Evolutionary conservation across 2,329 filamentous ascomycete species (phyloP).

Genomic region (Aspergillus japonicus): DNA sequence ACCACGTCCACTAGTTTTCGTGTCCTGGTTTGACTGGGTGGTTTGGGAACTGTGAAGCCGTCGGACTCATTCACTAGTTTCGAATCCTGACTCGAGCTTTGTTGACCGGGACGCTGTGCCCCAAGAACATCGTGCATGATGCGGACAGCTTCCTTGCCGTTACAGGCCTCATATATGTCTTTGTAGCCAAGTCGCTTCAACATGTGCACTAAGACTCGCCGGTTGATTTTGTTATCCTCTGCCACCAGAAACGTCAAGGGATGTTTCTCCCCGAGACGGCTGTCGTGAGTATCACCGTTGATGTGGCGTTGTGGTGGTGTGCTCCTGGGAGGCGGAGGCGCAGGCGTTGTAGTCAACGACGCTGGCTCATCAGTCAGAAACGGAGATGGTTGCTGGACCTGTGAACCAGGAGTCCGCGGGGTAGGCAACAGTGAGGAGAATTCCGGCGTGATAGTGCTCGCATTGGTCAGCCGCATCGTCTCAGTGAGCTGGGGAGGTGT

Average conservation of each 20-base stretch:
- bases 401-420: conserved; percentile 27
- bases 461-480: conserved; percentile 22
- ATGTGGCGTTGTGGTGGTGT: conserved; percentile 28
- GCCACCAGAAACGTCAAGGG: conserved; percentile 68
- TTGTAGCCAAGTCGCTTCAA: conserved; percentile 66
- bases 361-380: conserved; percentile 27
- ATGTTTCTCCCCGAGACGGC: conserved; percentile 57
- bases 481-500: conserved; percentile 26
- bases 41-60: conserved; percentile 16
- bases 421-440: conserved; percentile 22
- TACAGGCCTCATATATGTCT: conserved; percentile 63
- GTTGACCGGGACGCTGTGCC: conserved; percentile 19
- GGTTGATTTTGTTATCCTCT: conserved; percentile 72
- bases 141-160: conserved; percentile 66
- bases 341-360: conserved; percentile 25
- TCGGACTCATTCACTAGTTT: conserved; percentile 11
- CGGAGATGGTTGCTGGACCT: conserved; percentile 32
- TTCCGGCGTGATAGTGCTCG: conserved; percentile 23
- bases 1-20: conserved; percentile 59
- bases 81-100: conserved; percentile 19
- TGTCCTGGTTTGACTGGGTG: conserved; percentile 27
- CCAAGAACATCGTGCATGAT: conserved; percentile 53
- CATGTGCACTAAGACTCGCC: conserved; percentile 65
- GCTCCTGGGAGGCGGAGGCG: conserved; percentile 21
- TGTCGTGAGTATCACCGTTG: conserved; percentile 48